Evolutionary conservation across 2,329 filamentous ascomycete species (phyloP), one percentile per base, ranked within the genome.

Genomic region (Sporothrix curviconia): DNA sequence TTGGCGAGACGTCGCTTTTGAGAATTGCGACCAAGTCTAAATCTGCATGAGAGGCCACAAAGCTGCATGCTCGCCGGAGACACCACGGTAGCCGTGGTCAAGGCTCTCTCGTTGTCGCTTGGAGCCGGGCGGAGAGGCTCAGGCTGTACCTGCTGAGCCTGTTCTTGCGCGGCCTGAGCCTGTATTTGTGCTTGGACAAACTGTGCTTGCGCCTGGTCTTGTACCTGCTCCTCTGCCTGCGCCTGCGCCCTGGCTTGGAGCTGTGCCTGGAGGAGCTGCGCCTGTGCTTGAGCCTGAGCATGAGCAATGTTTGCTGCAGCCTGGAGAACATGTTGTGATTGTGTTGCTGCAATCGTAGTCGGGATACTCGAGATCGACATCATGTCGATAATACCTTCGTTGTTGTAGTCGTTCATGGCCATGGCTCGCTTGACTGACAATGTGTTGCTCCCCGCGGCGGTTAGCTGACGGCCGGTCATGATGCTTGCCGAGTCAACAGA

Each of bases 11-110:
- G n/a, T 17, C 15, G 34, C 36, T 24, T 15, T 7, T 14, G 1
- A 17, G 9, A 17, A 15, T 24, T 8, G 11, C 7, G 8, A 22
- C 24, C 4, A 37, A 3, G 5, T 25, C 50, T 28, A 58, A 4
- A 58, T 28, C n/a, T 58, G 56, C 36, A 58, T n/a, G 22, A 52
- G 50, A 36, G 56, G 56, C 56, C 56, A 58, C 37, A 58, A 22
- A 9, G 56, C 51, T 2, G 56, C 56, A 28, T 58, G 56, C 25
- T 58, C 56, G 37, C 43, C 28, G 3, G 14, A 28, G 3, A 58
- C 51, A n/a, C 50, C 50, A 7, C 56, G 50, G 37, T 42, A 55
- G 25, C 46, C 56, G 36, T 55, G 56, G 25, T 58, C 56, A 15
- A 42, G 17, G 25, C 56, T 58, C 11, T 58, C 56, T 15, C 51